These are phyloP conservation scores for Fragilaria crotonensis DNA, from an alignment of 108 stramenopile genomes.

Conservation along the genomic window DNA sequence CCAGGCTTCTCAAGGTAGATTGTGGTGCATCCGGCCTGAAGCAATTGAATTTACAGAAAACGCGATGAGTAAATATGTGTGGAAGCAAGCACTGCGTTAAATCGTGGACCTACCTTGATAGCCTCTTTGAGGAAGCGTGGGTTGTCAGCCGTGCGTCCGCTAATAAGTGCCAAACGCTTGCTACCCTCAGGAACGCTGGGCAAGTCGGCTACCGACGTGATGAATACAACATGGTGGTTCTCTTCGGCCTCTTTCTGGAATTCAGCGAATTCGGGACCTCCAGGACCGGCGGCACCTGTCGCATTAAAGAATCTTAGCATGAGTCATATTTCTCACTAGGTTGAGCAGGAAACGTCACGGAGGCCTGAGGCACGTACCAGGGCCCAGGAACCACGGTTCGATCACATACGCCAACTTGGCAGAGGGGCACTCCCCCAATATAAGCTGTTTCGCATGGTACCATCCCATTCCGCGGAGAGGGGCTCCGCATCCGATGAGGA, in stretches of 20 bases:
- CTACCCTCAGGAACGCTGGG: conserved; percentile 60
- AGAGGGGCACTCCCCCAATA: conserved; percentile 57
- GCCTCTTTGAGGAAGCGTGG: conserved; percentile 67
- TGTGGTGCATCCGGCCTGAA: conserved; percentile 42
- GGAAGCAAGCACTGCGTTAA: not conserved
- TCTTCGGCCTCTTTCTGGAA: conserved; percentile 51
- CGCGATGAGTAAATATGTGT: not conserved
- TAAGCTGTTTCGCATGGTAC: conserved; percentile 87
- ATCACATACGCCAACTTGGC: conserved; percentile 81
- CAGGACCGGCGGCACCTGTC: conserved; percentile 61
- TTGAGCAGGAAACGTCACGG: too few relatives aligned
- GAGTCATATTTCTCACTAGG: conserved; percentile 7
- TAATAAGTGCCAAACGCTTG: conserved; percentile 79
- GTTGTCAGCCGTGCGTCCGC: conserved; percentile 86
- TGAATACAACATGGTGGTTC: conserved; percentile 63
- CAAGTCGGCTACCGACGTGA: conserved; percentile 54
- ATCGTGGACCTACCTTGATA: conserved; percentile 22
- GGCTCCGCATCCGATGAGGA: conserved; percentile 62
- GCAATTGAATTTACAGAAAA: too few relatives aligned
- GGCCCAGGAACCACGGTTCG: conserved; percentile 89
- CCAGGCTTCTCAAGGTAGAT: conserved; percentile 92
- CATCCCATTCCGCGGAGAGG: conserved; percentile 74
- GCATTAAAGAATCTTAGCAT: conserved; percentile 1
- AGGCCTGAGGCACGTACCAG: conserved; percentile 40
- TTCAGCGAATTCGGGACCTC: conserved; percentile 75